Conservation (phyloP, 495 filamentous ascomycete genomes). For the Cercophora sp. region DNA sequence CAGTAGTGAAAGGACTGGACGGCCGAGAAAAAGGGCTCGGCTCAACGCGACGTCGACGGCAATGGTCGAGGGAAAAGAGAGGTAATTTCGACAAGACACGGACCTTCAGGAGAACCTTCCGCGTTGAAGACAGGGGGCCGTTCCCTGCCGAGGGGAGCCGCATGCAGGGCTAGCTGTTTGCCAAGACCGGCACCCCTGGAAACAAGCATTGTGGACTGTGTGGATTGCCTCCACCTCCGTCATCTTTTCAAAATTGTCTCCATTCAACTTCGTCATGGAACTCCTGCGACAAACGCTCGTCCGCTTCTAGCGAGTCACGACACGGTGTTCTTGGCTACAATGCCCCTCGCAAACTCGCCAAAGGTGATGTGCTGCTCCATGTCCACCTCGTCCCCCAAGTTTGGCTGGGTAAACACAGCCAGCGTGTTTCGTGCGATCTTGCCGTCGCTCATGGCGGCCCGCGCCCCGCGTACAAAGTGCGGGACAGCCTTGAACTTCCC, state of each 20-base stretch:
- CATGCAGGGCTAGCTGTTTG: background rate
- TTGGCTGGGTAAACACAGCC: constrained; percentile 96
- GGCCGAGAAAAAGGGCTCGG: background rate
- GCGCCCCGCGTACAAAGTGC: constrained; percentile 83
- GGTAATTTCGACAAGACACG: constrained; percentile 2
- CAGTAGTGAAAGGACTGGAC: background rate
- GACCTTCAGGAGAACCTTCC: background rate
- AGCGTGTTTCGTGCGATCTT: constrained; percentile 84
- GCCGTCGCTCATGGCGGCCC: constrained; percentile 38
- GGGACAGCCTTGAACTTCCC: constrained; percentile 92
- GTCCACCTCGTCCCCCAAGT: constrained; percentile 82
- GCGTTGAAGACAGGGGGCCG: too few relatives aligned
- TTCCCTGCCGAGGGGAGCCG: background rate
- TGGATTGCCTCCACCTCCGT: constrained; percentile 1
- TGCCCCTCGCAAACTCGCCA: constrained; percentile 80
- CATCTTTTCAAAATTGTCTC: too few relatives aligned
- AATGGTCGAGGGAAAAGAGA: background rate
- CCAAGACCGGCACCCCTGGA: background rate
- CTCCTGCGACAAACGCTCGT: too few relatives aligned
- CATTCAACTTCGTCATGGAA: too few relatives aligned
- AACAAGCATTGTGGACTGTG: background rate
- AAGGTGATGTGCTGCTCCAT: constrained; percentile 66
- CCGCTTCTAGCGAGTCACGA: constrained; percentile 14
- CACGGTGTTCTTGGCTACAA: constrained; percentile 75
- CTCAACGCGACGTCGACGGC: background rate